A percentile compares a stretch with the other conserved stretches of the same genome.
These are phyloP conservation scores for Leccinum imitatum DNA, from an alignment of 768 basidiomycete species.

Conservation along the genomic window DNA sequence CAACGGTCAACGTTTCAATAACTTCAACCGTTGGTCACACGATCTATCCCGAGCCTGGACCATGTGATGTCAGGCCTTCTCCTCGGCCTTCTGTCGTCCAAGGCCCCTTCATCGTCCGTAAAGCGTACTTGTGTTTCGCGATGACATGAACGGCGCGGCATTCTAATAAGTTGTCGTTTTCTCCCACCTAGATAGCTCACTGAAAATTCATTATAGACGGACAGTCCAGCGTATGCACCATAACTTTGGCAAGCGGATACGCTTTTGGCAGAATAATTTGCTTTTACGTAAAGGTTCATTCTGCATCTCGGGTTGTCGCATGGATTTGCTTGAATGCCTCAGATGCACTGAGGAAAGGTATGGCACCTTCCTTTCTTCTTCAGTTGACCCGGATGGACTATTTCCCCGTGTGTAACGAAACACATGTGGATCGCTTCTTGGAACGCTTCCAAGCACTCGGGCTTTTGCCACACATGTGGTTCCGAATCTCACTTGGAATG, in stretches of 20 bases:
- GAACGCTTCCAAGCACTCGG: not conserved
- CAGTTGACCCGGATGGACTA: not conserved
- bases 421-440: not conserved
- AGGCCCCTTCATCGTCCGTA: not conserved
- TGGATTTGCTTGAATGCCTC: not conserved
- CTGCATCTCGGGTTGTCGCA: not conserved
- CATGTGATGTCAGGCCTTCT: not conserved
- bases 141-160: not conserved
- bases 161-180: not conserved
- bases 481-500: not conserved
- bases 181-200: not conserved
- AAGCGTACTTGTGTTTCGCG: not conserved
- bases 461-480: not conserved
- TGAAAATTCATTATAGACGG: not conserved
- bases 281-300: not conserved
- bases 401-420: not conserved
- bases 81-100: not conserved
- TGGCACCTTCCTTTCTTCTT: not conserved
- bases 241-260: not conserved
- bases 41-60: not conserved
- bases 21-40: not conserved
- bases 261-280: not conserved
- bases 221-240: not conserved
- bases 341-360: slow-evolving; percentile 1
- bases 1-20: not conserved